Conservation (phyloP, 176 grass and related monocot species). For the Oryza meyeriana region DNA sequence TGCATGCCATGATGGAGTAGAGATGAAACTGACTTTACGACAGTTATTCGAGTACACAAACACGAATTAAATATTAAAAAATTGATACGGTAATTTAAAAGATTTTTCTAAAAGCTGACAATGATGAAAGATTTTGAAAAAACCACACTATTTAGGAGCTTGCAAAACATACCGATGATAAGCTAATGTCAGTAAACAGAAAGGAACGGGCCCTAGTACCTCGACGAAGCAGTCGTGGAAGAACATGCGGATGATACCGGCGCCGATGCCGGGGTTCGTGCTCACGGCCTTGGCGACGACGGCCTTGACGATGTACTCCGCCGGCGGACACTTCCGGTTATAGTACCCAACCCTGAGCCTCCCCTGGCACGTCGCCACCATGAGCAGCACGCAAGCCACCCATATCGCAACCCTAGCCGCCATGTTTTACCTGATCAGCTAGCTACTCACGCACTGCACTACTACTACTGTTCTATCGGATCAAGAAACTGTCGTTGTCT, state of each 20-base stretch:
- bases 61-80: no score
- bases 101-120: no score
- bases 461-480: no score
- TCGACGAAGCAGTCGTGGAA: constrained; percentile 83
- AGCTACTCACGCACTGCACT: background rate
- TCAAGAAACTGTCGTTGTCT: background rate
- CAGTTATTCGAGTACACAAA: no score
- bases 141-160: no score
- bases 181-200: no score
- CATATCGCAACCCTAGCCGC: constrained; percentile 14
- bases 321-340: constrained; percentile 27
- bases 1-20: background rate
- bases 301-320: constrained; percentile 23
- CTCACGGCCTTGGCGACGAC: constrained; percentile 5
- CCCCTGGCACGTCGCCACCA: constrained; percentile 4
- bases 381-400: constrained; percentile 8
- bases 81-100: no score
- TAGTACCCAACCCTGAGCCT: constrained; percentile 38
- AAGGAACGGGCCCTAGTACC: background rate
- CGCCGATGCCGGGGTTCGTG: constrained; percentile 38
- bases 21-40: no score
- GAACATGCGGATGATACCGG: constrained; percentile 49
- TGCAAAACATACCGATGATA: no score
- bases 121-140: no score
- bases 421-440: background rate